Evolutionary conservation across 768 basidiomycete genomes (phyloP).

Genomic region (Russula sp.): DNA sequence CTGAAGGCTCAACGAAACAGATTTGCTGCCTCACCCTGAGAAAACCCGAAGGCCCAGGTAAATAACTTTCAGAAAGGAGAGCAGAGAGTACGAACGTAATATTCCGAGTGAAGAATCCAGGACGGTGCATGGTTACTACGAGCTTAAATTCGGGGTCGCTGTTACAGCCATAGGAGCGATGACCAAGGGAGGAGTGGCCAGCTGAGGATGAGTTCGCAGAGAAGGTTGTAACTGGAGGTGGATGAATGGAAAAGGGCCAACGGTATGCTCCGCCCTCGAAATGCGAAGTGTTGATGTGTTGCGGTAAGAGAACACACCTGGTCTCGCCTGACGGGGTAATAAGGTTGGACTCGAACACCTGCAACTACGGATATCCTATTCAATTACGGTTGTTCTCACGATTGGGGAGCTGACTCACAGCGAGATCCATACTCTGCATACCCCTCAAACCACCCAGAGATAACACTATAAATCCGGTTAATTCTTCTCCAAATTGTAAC

Average conservation of each 20-base stretch:
- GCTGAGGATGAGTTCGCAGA: neutral
- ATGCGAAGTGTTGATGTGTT: conserved; percentile 1
- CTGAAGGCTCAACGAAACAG: neutral
- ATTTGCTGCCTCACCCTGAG: conserved; percentile 4
- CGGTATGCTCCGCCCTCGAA: neutral
- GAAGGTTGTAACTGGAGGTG: neutral
- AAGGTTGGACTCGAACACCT: conserved; percentile 6
- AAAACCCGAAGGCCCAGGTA: neutral
- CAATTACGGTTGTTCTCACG: neutral
- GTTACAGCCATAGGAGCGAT: neutral
- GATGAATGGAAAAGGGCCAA: conserved; percentile 14
- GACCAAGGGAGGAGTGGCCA: neutral
- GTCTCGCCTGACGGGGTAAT: neutral
- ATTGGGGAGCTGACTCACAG: neutral
- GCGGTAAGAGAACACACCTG: neutral
- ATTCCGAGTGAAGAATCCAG: neutral
- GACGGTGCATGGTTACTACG: conserved; percentile 10
- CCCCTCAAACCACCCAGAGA: neutral
- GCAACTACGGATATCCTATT: neutral
- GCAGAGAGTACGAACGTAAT: conserved; percentile 9
- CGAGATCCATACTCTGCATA: conserved; percentile 15
- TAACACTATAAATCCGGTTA: conserved; percentile 5
- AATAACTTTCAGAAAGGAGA: neutral
- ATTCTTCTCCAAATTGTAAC: conserved; percentile 16
- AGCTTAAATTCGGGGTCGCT: neutral